Conservation (phyloP, 2,329 filamentous ascomycete genomes). For the Verticillium klebahnii region DNA sequence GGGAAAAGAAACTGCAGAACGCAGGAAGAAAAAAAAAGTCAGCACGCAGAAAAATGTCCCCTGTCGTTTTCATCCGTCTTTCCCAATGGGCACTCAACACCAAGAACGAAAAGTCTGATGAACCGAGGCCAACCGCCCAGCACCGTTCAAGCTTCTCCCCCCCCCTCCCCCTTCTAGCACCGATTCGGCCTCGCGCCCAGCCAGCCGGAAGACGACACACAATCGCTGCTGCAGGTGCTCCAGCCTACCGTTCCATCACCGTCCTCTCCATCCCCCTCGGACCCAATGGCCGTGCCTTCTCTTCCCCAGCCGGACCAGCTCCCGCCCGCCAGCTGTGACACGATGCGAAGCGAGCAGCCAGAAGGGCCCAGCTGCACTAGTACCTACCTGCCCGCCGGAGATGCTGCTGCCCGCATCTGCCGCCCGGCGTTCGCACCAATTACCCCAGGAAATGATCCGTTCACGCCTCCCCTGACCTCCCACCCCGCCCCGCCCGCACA, state of each 20-base stretch:
- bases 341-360: neutral
- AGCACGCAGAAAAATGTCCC: neutral
- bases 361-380: neutral
- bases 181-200: neutral
- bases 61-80: neutral
- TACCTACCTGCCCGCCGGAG: neutral
- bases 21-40: constrained; percentile 1
- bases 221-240: neutral
- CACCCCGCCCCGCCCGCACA: neutral
- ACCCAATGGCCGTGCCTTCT: neutral
- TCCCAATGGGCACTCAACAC: neutral
- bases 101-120: constrained; percentile 1
- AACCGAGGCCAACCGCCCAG: neutral
- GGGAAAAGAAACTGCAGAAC: neutral
- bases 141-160: neutral
- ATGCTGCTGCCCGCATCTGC: neutral
- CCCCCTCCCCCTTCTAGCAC: neutral
- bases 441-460: constrained; percentile 3
- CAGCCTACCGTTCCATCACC: neutral
- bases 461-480: neutral
- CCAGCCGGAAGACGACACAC: neutral
- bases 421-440: neutral
- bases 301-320: neutral
- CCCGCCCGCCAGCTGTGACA: neutral
- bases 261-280: neutral